phyloP scores from a whole-genome alignment of 305 asterid genomes.

The Andrographis paniculata region DNA sequence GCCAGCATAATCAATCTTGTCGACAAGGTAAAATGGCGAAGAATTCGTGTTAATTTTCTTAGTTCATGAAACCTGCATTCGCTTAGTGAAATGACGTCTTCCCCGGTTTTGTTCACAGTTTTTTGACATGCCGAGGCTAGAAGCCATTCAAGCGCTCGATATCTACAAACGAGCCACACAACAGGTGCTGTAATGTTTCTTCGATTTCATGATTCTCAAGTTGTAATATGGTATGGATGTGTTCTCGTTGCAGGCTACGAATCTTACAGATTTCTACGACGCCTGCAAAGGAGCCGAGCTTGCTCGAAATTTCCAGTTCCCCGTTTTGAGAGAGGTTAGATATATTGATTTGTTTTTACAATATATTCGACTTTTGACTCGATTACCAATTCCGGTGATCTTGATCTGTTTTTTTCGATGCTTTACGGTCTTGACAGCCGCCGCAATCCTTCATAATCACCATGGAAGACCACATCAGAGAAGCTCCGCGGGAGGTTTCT shows the following conservation, averaged over 20 bases:
- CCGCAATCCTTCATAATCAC: constrained; percentile 57
- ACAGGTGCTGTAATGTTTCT: constrained; percentile 47
- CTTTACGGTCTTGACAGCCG: constrained; percentile 29
- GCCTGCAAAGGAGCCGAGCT: constrained; percentile 93
- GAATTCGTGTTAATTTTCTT: constrained; percentile 4
- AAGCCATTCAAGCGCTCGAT: constrained; percentile 88
- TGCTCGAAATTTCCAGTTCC: constrained; percentile 96
- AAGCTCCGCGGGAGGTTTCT: constrained; percentile 57
- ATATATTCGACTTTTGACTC: not conserved
- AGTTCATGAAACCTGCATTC: not conserved
- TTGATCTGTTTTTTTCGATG: not conserved
- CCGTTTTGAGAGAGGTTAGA: constrained; percentile 85
- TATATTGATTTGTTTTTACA: too few relatives aligned
- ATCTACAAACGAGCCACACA: constrained; percentile 96
- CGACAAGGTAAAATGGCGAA: constrained; percentile 64
- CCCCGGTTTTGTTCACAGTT: constrained; percentile 47
- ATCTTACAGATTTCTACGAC: constrained; percentile 91
- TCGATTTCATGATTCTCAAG: too few relatives aligned
- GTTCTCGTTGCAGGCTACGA: constrained; percentile 51
- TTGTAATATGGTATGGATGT: constrained; percentile 2
- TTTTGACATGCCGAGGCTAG: constrained; percentile 99
- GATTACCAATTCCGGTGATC: not conserved
- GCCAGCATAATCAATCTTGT: constrained; percentile 97
- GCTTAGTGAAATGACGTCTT: constrained; percentile 5
- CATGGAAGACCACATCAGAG: constrained; percentile 64